Base-by-base conservation (phyloP, 495 filamentous ascomycete species). In the Lasiosphaeria ovina region DNA sequence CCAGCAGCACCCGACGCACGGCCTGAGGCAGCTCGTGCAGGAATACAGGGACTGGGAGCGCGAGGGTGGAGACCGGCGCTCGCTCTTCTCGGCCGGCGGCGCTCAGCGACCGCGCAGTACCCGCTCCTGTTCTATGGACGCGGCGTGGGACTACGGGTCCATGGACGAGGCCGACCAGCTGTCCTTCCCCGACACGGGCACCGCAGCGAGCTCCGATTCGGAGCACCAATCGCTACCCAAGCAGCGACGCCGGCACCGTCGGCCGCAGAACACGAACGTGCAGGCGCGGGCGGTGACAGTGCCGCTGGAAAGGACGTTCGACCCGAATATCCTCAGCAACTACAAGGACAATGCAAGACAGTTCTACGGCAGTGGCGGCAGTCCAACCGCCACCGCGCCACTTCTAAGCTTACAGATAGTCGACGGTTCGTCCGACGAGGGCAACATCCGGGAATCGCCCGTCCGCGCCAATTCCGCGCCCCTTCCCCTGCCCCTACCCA, bases 31-130 rank as follows among this genome's bases (percentile, higher is more conserved):
- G 32, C 61, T 63, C 16, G 56, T 63, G 11, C 51, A 47, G 35
- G 56, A 51, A 2, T 63, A 59, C 52, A 59, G 36, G 36, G 38
- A 55, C 6, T 63, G 61, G 61, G 61, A 63, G 16, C 44, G 34
- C 17, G 50, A 59, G 33, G 61, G 61, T 4, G 61, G 61, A 11
- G 54, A 24, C 42, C 52, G 61, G 10, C 56, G 51, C 2, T 63
- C 61, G 12, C 61, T 63, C 8, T 63, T 63, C 44, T 59, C 51
- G 16, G 57, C 61, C 3, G 61, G 61, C 38, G 61, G 61, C 11
- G 61, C 61, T 33, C 56, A 57, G 54, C 54, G 60, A 14, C 17
- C 48, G 12, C 47, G 54, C 6, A 45, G 40, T 1, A 51, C 16
- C 2, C 44, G 40, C 51, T 51, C 7, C 9, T 32, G 10, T 3